Base-by-base conservation (phyloP, 2,329 filamentous ascomycete genomes). In the Fusarium annulatum region DNA sequence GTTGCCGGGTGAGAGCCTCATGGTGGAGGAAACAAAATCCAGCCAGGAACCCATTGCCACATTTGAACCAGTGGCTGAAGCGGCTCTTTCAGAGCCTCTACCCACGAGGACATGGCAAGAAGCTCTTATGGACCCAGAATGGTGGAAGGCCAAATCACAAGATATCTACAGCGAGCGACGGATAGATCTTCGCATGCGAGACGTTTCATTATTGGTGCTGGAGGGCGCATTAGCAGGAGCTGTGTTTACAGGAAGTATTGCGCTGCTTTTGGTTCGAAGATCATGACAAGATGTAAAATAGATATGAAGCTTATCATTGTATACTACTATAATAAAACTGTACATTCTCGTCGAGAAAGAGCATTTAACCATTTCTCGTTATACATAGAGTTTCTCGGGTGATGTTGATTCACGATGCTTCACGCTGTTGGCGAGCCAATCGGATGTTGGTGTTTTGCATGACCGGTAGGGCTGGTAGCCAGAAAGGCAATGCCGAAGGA, bases 171-270 rank as follows among this genome's bases (percentile, higher is more conserved):
- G 92, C 81, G 90, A 94, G 63, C 86, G 90, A 73, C 84, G 83
- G 69, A 84, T 94, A 77, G 85, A 87, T 55, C 77, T 94, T 69
- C 88, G 88, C 48, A 93, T 93, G 85, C 88, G 89, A 59, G 93
- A 95, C 76, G 83, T 92, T 38, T 94, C 93, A 5, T 82, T 92
- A n/a, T 84, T 93, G 73, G 91, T 89, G 55, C 82, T 94, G 41
- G 89, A 95, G 81, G 89, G 92, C 61, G 90, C 88, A 12, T 86
- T 89, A 34, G 87, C 89, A 1, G 93, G 93, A n/a, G 92, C 90
- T 16, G 86, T 87, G 1, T 73, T 93, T 21, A 88, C 88, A 59
- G 88, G 87, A 41, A 81, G 88, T 43, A 76, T 92, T 59, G 85
- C 86, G 9, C 72, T 91, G 46, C 77, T 89, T 48, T 73, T 88